Evolutionary conservation across 169 alveolate species (phyloP), one percentile per base, ranked within the genome.

Genomic region (Plasmodium inui): DNA sequence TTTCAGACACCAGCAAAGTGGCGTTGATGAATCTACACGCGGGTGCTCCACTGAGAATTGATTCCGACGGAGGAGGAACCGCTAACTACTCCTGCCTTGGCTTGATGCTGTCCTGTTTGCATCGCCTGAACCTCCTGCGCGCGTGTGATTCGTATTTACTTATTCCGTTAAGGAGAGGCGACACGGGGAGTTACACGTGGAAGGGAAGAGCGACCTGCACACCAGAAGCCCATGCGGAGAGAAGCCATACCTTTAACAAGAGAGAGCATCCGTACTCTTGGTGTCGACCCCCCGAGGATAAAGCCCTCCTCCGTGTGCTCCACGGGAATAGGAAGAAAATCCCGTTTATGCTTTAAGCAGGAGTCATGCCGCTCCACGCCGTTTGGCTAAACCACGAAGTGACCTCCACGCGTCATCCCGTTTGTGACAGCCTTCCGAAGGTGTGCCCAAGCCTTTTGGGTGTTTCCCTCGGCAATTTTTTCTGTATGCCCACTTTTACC

Each of bases 201-300:
- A 22, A 22, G 34, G 28, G 12, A 9, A 74, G 17, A 74, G 5
- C 55, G 30, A 74, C 55, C 61, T 53, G 34, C 32, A 50, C 44
- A 53, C 9, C 2, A 32, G 3, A 19, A 82, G 44, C n/a, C 26
- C 37, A 82, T 41, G 37, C 67, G 41, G 67, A 67, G 67, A 32
- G 26, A 22, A 79, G 79, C 34, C 71, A 37, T 37, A 32, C 32
- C 46, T 19, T 88, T 55, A 89, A 89, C 67, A 70, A 78, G 82
- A 78, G 94, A 57, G 50, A 79, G 26, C 94, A 89, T 30, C 30
- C 72, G 8, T 89, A 89, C 72, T 26, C 94, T 39, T 89, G 94
- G 94, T 22, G 30, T 79, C 89, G 94, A 80, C 50, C 94, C n/a
- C 46, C 22, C 8, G 94, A 89, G 73, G 94, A 89, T 53, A 85